Base-by-base conservation (phyloP, 129 eudicot genomes). In the Chrysanthemum seticuspe region DNA sequence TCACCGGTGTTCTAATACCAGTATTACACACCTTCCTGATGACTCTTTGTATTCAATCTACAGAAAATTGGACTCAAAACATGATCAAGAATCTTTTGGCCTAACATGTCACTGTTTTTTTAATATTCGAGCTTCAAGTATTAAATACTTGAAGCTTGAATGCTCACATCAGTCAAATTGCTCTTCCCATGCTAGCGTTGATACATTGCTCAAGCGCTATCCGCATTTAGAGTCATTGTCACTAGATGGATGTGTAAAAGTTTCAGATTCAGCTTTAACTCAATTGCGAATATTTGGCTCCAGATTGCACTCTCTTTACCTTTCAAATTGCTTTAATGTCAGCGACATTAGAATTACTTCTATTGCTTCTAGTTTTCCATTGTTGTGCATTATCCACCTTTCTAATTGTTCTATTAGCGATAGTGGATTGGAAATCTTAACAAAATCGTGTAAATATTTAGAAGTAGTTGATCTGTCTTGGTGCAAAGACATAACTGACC, bases 71-170 rank as follows among this genome's bases (percentile, higher is more conserved):
- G 19, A 27, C 50, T 71, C 67, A 45, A 74, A 55, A 18, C 59
- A 60, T 16, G 96, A 87, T 62, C 84, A 85, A 11, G 80, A 83
- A 60, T 86, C 94, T 44, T 90, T 90, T 66, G 94, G 96, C 58
- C 31, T 87, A 71, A 87, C 89, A 71, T 90, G 97, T 77, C 91
- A 27, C 18, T 76, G 82, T 4, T 90, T 90, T 90, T 89, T 87
- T 34, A 74, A 71, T 49, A 82, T 87, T 74, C 95, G 83, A 73
- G 82, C 72, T 55, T 79, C 79, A 68, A 77, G 87, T 62, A 82
- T 83, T 36, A 73, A 14, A 56, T 6, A 36, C 44, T 36, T 36
- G 44, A 36, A 4, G 44, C 44, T 36, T 36, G 44, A 6, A 36
- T 36, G 44, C 44, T 36, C 44, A 36, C 44, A 36, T 36, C 44